Evolutionary conservation across 192 early-diverging fungal genomes (phyloP), one percentile per base, ranked within the genome.

Genomic region (Linnemannia schmuckeri): DNA sequence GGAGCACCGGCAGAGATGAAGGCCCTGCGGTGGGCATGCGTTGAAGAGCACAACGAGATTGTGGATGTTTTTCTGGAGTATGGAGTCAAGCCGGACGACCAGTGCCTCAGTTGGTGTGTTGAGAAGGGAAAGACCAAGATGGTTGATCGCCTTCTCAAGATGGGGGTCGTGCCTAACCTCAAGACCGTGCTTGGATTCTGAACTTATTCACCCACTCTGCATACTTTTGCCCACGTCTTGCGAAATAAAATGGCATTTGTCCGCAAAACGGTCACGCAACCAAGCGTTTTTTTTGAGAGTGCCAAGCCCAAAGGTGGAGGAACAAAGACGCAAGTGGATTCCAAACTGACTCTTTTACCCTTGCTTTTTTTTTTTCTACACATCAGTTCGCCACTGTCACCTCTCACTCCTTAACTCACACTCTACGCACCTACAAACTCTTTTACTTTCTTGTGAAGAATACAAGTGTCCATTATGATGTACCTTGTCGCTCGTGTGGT

Each of bases 81-180:
- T 17, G 85, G 85, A 8, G 66, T 87, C 27, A 68, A 66, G 75
- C 85, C 85, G n/a, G 85, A 87, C 37, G 72, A 68, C 4, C 68
- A 73, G 20, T 87, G 85, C 13, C 68, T 87, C 41, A 76, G 76
- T 3, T 75, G 70, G 80, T 87, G 85, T 71, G 85, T 87, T 27
- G 85, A 87, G 68, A 81, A 81, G 37, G 79, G 79, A 35, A 87
- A 81, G 79, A 70, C 76, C 1, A 78, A 24, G 54, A 87, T 87
- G 85, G 54, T 81, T 49, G 85, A 87, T 46, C 75, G 80, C n/a
- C 79, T 87, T 10, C 63, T 87, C 33, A 78, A 70, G 61, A 38
- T 87, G 49, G 85, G 85, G 4, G 85, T 87, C 10, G 79, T 87
- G 6, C 85, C 85, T 12, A 76, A 87, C 52, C 63, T 87, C 18